Base-by-base conservation (phyloP, 331 rosid species). In the Malus hybrid region DNA sequence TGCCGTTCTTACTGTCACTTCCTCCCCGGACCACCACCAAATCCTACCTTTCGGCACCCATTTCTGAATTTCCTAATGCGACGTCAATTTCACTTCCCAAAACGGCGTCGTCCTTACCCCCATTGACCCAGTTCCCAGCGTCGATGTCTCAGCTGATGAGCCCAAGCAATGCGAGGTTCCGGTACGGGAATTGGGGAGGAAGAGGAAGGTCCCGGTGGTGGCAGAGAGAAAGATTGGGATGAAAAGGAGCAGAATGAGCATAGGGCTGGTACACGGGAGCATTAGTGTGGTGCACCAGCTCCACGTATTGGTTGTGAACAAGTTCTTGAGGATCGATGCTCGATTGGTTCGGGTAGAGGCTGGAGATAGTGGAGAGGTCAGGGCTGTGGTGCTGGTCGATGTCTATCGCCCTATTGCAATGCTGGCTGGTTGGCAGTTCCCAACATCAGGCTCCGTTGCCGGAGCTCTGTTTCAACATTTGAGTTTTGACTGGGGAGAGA, bases 341-440 rank as follows among this genome's bases (percentile, higher is more conserved):
- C 82, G 80, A 5, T 83, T 94, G 59, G 65, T 87, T 69, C 57
- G 56, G 60, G 80, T 82, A 10, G 90, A 85, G 59, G 44, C 27
- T 13, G 86, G 36, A 1, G 72, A 73, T 1, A 52, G 36, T 42
- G 66, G 31, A 3, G 79, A 63, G 61, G 80, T 75, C 11, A 86
- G 95, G 88, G 96, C 70, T 22, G 96, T 88, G 63, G 27, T 94
- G 1, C 78, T 94, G 28, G 86, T 94, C 5, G 99, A 94, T 68
- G 97, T 88, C 28, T 86, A 86, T 67, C 81, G 92, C 14, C 93
- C 97, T 0, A 5, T 84, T 76, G 81, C 59, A 55, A 31, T 86
- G 13, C 87, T 88, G 93, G 76, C 85, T 39, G 97, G 97, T 1
- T 89, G 99, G 97, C 96, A 94, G 87, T 94, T 92, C 28, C 96